Evolutionary conservation across 306 rosid species (phyloP), one percentile per base, ranked within the genome.

Genomic region (Cicer yamashitae): DNA sequence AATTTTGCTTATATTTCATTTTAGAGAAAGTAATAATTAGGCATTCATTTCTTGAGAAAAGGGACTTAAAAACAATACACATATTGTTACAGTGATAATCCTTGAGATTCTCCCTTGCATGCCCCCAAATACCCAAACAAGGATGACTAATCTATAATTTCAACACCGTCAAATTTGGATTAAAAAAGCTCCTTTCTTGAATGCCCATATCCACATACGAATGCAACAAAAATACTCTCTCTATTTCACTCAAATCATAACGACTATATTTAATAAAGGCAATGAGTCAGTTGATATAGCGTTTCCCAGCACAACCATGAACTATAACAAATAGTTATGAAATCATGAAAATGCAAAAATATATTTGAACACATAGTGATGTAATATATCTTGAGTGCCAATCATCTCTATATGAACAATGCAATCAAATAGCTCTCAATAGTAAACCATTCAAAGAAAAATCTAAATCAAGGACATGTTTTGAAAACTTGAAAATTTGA

Each of bases 161-260:
- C 50, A 67, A 74, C 61, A 39, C 44, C 76, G 43, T 8, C 62
- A 70, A 41, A 13, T 58, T 59, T 12, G 30, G 38, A 67, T 38
- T 37, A 13, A 46, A 65, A 67, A 66, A 56, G 37, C 79, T 80
- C 51, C 71, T 60, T 59, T 80, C 48, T 30, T 74, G 22, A 80
- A 53, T 73, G 43, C 6, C 37, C 37, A 30, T 30, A 30, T 1
- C 37, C 37, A 5, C 69, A 73, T 14, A 45, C 15, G 54, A 67
- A 30, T 48, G 47, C 17, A 8, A 66, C 37, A 57, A 13, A 20
- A 73, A 40, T 20, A 46, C 52, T 34, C n/a, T 54, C 8, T 4
- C 15, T 54, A 54, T 15, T 0, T 30, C 70, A 57, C 34, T 51
- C 15, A 25, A 3, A 7, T 51, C n/a, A 58, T 17, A 47, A 47